Evolutionary conservation across 2,329 filamentous ascomycete genomes (phyloP).

Genomic region (Verticillium tricorpus): DNA sequence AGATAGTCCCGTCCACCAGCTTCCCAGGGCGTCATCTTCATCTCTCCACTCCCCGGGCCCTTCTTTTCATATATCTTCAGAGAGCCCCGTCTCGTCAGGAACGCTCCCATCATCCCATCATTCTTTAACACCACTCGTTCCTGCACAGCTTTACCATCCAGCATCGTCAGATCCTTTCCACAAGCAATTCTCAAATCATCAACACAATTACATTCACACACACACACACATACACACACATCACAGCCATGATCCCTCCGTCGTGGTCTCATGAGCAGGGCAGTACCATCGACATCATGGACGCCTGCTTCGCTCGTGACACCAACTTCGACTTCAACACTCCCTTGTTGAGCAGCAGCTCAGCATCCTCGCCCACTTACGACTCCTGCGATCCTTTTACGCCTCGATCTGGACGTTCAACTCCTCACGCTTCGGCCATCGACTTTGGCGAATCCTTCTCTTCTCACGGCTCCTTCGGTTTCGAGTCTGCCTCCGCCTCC

Average conservation of each 20-base stretch:
- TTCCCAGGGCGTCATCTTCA: constrained; percentile 20
- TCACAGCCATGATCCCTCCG: neutral
- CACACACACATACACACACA: constrained; percentile 11
- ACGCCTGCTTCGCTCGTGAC: constrained; percentile 10
- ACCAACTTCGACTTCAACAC: constrained; percentile 12
- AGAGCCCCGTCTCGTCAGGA: constrained; percentile 27
- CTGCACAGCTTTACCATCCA: constrained; percentile 9
- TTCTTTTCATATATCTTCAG: constrained; percentile 36
- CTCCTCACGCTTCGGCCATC: constrained; percentile 31
- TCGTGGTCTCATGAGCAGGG: neutral
- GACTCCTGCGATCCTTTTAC: constrained; percentile 40
- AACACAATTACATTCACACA: neutral
- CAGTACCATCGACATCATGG: constrained; percentile 10
- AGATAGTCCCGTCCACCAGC: constrained; percentile 9
- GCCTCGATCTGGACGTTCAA: constrained; percentile 38
- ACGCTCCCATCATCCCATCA: constrained; percentile 14
- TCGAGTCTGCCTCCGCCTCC: constrained; percentile 14
- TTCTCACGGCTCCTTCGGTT: constrained; percentile 18
- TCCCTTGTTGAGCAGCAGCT: constrained; percentile 11
- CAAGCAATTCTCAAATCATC: neutral
- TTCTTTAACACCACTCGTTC: constrained; percentile 12
- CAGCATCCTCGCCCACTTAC: constrained; percentile 31
- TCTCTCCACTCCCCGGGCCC: constrained; percentile 29
- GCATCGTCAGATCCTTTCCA: neutral
- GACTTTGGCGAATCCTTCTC: constrained; percentile 31